Conservation (phyloP, 1,284 basidiomycete genomes). For the Heterobasidion annosum region DNA sequence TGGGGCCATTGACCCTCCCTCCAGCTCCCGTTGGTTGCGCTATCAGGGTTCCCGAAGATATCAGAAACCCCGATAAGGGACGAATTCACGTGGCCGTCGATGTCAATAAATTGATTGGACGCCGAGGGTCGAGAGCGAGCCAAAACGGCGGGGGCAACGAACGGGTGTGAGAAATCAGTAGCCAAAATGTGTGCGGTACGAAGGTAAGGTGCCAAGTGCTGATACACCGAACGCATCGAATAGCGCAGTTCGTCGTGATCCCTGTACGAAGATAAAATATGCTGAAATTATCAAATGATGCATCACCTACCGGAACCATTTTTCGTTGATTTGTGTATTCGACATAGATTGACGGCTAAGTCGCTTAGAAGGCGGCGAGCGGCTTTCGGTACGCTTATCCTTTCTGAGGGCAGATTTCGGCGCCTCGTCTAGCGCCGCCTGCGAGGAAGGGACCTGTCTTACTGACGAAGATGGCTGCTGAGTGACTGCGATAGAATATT, state of each 20-base stretch:
- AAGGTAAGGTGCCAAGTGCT: neutral
- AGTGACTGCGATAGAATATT: neutral
- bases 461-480: neutral
- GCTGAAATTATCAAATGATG: neutral
- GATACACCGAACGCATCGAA: neutral
- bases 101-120: neutral
- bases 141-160: neutral
- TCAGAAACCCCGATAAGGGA: neutral
- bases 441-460: too few species aligned
- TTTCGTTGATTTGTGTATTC: neutral
- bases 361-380: neutral
- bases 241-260: neutral
- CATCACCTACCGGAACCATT: neutral
- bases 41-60: neutral
- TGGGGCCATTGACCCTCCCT: neutral
- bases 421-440: too few species aligned
- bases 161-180: neutral
- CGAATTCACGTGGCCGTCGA: neutral
- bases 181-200: neutral
- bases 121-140: neutral
- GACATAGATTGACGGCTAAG: neutral
- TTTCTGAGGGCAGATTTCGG: too few species aligned
- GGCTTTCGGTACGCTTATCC: too few species aligned
- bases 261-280: neutral
- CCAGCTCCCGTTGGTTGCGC: neutral